A percentile compares a stretch with the other conserved stretches of the same genome.
These are phyloP conservation scores for Fomitiporia mediterranea DNA, from an alignment of 1,284 basidiomycete genomes.

Conservation along the genomic window DNA sequence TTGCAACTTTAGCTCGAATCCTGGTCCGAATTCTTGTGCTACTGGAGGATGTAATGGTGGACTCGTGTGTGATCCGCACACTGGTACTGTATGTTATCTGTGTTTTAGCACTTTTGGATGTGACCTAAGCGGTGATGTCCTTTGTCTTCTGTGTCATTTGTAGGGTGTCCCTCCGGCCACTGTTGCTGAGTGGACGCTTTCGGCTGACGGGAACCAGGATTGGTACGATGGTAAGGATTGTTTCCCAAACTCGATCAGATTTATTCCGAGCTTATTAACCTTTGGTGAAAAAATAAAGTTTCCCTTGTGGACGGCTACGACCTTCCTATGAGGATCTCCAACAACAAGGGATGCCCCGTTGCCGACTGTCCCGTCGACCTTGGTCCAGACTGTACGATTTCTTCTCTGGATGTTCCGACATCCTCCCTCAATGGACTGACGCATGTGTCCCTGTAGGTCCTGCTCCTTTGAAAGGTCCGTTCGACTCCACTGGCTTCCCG, in stretches of 20 bases:
- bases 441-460: slow-evolving; percentile 37
- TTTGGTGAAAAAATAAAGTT: slow-evolving; percentile 29
- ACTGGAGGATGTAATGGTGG: slow-evolving; percentile 46
- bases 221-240: slow-evolving; percentile 42
- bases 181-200: slow-evolving; percentile 54
- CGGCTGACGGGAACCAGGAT: slow-evolving; percentile 33
- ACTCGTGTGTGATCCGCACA: slow-evolving; percentile 34
- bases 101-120: neutral
- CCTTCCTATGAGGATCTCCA: slow-evolving; percentile 50
- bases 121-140: neutral
- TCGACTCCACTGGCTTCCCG: slow-evolving; percentile 44
- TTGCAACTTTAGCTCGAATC: slow-evolving; percentile 37
- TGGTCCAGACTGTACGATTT: slow-evolving; percentile 38
- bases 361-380: slow-evolving; percentile 52
- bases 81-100: slow-evolving; percentile 10
- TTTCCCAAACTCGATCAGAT: neutral
- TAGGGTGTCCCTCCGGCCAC: slow-evolving; percentile 56
- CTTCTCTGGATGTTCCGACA: neutral
- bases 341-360: slow-evolving; percentile 45
- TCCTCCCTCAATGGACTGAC: neutral
- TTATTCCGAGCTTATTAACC: neutral
- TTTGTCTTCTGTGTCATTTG: neutral
- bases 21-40: slow-evolving; percentile 36
- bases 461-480: slow-evolving; percentile 44
- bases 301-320: slow-evolving; percentile 58